Evolutionary conservation across 1,284 basidiomycete genomes (phyloP).

Genomic region (Ceratobasidium sp.): DNA sequence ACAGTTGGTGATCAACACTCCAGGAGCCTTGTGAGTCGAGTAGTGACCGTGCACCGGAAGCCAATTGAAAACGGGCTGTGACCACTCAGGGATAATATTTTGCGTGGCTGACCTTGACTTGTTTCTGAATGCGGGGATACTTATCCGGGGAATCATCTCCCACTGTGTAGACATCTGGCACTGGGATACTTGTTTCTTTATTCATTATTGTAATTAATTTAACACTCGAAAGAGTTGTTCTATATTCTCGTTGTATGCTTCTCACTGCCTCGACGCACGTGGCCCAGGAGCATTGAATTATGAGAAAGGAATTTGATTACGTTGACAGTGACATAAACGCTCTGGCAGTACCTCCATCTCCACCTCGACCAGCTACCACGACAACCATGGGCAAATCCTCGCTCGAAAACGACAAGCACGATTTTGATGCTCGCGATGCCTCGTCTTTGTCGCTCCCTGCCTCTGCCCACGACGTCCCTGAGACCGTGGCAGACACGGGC

Average conservation of each 20-base stretch:
- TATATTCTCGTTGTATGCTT: constrained; percentile 15
- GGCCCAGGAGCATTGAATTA: neutral
- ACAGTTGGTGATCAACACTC: neutral
- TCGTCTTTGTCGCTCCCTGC: constrained; percentile 31
- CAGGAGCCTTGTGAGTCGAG: constrained; percentile 11
- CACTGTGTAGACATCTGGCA: too few species aligned
- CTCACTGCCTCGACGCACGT: neutral
- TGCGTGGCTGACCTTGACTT: too few species aligned
- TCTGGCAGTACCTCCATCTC: neutral
- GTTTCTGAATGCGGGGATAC: too few species aligned
- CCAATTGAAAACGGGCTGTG: too few species aligned
- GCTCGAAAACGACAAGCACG: constrained; percentile 12
- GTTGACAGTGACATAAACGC: constrained; percentile 37
- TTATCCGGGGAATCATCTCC: too few species aligned
- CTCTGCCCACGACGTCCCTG: constrained; percentile 14
- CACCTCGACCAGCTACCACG: constrained; percentile 17
- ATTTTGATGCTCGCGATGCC: constrained; percentile 32
- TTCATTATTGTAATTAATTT: too few species aligned
- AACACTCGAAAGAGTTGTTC: neutral
- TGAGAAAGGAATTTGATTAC: constrained; percentile 32
- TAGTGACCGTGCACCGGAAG: too few species aligned
- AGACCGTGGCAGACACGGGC: constrained; percentile 26
- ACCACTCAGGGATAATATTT: too few species aligned
- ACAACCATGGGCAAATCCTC: constrained; percentile 30
- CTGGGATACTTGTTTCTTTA: too few species aligned